phyloP scores from a whole-genome alignment of 2,329 filamentous ascomycete species.

The Graphiopsis chlorocephala region DNA sequence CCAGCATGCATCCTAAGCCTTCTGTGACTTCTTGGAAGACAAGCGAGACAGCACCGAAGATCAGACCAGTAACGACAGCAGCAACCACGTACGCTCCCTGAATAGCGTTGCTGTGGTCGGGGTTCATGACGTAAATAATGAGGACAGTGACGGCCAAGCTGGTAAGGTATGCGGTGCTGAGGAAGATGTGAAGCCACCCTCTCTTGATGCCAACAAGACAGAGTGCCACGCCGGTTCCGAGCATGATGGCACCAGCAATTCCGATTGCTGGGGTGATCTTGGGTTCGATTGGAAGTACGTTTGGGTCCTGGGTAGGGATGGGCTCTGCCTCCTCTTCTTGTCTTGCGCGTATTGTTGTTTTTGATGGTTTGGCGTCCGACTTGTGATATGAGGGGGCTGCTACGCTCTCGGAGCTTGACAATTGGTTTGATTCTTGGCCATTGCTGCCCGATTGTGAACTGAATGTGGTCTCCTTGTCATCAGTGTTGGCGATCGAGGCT shows the following conservation, averaged over 20 bases:
- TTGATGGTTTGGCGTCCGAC: background rate
- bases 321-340: slow-evolving; percentile 3
- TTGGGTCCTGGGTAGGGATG: slow-evolving; percentile 3
- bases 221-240: slow-evolving; percentile 69
- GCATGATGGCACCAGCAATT: slow-evolving; percentile 72
- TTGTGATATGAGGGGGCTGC: background rate
- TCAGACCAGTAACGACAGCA: slow-evolving; percentile 65
- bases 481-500: background rate
- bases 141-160: slow-evolving; percentile 73
- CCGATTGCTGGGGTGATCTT: slow-evolving; percentile 76
- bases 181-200: slow-evolving; percentile 70
- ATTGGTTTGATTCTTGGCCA: background rate
- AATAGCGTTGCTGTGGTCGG: slow-evolving; percentile 69
- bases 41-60: slow-evolving; percentile 70
- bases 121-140: slow-evolving; percentile 83
- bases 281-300: slow-evolving; percentile 65
- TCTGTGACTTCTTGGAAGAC: slow-evolving; percentile 82
- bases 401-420: slow-evolving; percentile 7
- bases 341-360: background rate
- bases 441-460: background rate
- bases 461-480: background rate
- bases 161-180: slow-evolving; percentile 72
- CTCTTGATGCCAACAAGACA: slow-evolving; percentile 80
- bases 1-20: slow-evolving; percentile 81
- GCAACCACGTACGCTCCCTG: slow-evolving; percentile 88